phyloP scores from a whole-genome alignment of 2,329 filamentous ascomycete species.

The Fusarium dimerum region DNA sequence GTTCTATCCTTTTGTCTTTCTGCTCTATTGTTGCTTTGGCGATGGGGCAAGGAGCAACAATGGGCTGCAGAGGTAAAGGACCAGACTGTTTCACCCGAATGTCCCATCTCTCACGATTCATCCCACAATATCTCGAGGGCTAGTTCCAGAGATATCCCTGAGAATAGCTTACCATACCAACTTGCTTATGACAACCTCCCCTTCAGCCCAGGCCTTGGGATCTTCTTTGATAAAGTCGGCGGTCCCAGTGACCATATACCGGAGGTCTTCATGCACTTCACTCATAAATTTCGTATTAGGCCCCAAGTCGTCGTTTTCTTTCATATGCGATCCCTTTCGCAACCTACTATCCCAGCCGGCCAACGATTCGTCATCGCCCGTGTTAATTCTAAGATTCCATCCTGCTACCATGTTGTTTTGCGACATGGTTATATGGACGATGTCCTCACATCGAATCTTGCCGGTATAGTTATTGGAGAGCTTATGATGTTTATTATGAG shows the following conservation, averaged over 20 bases:
- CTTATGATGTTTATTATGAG: conserved; percentile 55
- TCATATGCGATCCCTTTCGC: conserved; percentile 63
- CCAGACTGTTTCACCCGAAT: conserved; percentile 45
- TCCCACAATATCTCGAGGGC: conserved; percentile 6
- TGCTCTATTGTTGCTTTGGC: conserved; percentile 68
- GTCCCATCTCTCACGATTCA: conserved; percentile 16
- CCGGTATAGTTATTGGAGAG: neutral
- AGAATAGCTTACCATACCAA: neutral
- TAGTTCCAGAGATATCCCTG: neutral
- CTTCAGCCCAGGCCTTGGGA: conserved; percentile 58
- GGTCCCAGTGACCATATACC: neutral
- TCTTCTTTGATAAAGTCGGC: conserved; percentile 77
- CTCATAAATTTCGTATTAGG: conserved; percentile 65
- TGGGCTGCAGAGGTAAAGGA: conserved; percentile 69
- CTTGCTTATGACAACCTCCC: conserved; percentile 40
- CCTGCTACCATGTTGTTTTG: conserved; percentile 66
- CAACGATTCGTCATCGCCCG: conserved; percentile 49
- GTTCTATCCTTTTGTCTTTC: conserved; percentile 61
- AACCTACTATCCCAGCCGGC: conserved; percentile 50
- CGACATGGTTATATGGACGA: conserved; percentile 72
- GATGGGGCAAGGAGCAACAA: conserved; percentile 76
- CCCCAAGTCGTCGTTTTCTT: conserved; percentile 72
- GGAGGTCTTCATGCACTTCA: conserved; percentile 63
- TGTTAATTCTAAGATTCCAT: conserved; percentile 43
- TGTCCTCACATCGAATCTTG: conserved; percentile 59